Percentiles rank a stretch among this genome's conserved stretches.
Evolutionary conservation across 805 yeast species (phyloP).

Genomic region (Starmerella vitae): DNA sequence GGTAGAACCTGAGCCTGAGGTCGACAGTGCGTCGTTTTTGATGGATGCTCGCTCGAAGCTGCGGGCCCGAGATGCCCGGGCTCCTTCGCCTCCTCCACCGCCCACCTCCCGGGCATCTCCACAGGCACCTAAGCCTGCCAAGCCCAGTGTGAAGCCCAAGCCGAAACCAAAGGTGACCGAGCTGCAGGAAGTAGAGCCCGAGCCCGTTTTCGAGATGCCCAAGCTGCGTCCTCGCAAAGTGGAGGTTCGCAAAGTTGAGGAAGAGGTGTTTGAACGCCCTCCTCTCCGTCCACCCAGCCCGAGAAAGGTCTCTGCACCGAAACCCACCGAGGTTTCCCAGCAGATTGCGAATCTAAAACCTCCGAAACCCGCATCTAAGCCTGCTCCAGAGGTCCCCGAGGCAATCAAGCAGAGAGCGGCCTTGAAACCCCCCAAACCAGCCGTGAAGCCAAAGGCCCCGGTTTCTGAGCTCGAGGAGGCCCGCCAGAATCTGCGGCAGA

Average conservation of each 20-base stretch:
- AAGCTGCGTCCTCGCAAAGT: constrained; percentile 5
- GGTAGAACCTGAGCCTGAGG: neutral
- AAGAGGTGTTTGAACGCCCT: constrained; percentile 2
- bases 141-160: constrained; percentile 3
- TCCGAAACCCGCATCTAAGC: constrained; percentile 14
- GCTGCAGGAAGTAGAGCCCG: neutral
- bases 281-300: constrained; percentile 12
- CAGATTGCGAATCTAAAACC: constrained; percentile 17
- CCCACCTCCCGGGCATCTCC: neutral
- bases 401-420: constrained; percentile 11
- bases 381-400: constrained; percentile 13
- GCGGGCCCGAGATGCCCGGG: neutral
- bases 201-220: constrained; percentile 7
- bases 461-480: constrained; percentile 5
- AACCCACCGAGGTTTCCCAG: constrained; percentile 14
- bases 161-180: constrained; percentile 2
- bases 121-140: neutral
- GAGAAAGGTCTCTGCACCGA: constrained; percentile 10
- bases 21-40: neutral
- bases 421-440: constrained; percentile 12
- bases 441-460: neutral
- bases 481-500: constrained; percentile 1
- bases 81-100: neutral
- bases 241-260: neutral
- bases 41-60: neutral